A percentile compares a stretch with the other conserved stretches of the same genome.
Evolutionary conservation across 768 basidiomycete species (phyloP).

Genomic region (Candolleomyces aberdarensis): DNA sequence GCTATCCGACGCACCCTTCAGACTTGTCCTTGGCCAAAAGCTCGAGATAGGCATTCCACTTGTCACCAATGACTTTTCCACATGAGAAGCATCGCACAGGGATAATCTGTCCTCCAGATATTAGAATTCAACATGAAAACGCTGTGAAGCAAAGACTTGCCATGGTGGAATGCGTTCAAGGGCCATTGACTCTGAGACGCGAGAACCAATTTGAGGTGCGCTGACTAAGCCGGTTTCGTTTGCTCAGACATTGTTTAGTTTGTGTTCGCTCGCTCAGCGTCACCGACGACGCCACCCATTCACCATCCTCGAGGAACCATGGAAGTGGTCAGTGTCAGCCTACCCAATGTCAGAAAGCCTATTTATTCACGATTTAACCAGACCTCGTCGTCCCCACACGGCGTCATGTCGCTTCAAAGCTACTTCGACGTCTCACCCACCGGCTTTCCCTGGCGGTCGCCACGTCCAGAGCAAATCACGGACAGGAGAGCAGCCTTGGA

Average conservation of each 20-base stretch:
- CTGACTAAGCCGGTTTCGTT: not conserved
- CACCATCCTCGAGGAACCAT: conserved; percentile 7
- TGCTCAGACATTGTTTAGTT: not conserved
- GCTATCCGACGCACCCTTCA: conserved; percentile 69
- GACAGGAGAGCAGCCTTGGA: conserved; percentile 57
- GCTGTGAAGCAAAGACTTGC: not conserved
- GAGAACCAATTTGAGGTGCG: not conserved
- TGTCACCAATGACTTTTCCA: conserved; percentile 96
- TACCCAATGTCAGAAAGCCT: not conserved
- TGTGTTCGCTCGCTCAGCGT: not conserved
- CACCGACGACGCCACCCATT: not conserved
- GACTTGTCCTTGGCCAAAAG: conserved; percentile 75
- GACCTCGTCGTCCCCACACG: not conserved
- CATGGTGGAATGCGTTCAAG: conserved; percentile 4
- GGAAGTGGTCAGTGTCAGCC: conserved; percentile 19
- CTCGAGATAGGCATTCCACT: conserved; percentile 88
- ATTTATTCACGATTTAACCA: not conserved
- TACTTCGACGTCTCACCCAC: conserved; percentile 53
- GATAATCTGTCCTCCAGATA: conserved; percentile 64
- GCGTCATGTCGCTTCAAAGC: conserved; percentile 1
- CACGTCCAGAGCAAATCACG: conserved; percentile 55
- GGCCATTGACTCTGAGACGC: no score
- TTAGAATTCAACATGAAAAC: not conserved
- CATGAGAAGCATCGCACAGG: conserved; percentile 96
- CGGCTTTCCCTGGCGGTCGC: conserved; percentile 58